phyloP scores from a whole-genome alignment of 202 grass and related monocot genomes.

The Schoenoplectus tabernaemontani region DNA sequence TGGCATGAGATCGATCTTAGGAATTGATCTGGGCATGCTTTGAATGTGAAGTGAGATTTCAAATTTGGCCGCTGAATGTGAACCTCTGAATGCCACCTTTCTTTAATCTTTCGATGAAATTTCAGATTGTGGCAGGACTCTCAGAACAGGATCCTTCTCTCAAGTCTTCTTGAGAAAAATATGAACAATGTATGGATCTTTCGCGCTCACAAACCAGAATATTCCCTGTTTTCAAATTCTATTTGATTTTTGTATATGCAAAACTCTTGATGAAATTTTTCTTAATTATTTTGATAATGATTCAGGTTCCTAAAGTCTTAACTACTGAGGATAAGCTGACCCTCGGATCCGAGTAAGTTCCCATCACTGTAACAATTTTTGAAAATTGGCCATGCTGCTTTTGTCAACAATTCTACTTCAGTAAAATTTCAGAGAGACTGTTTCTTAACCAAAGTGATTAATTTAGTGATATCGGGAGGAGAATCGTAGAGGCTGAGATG shows the following conservation, averaged over 20 bases:
- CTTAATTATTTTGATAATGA: background rate
- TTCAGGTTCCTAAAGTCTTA: conserved; percentile 59
- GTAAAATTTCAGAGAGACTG: background rate
- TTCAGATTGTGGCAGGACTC: conserved; percentile 85
- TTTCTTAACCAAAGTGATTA: background rate
- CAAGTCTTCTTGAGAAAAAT: conserved; percentile 67
- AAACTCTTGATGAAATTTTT: no score
- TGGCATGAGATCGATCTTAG: background rate
- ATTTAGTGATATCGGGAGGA: conserved; percentile 58
- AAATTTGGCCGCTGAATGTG: background rate
- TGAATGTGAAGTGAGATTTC: background rate
- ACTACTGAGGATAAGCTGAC: conserved; percentile 82
- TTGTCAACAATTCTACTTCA: background rate
- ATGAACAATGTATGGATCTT: conserved; percentile 55
- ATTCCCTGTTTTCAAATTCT: background rate
- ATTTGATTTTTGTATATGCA: no score
- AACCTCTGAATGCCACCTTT: no score
- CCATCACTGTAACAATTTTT: background rate
- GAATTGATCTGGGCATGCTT: background rate
- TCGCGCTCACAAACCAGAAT: background rate
- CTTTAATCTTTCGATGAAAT: background rate
- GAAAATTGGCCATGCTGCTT: background rate
- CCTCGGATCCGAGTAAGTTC: conserved; percentile 72
- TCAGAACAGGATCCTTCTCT: conserved; percentile 61
- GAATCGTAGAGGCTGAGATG: conserved; percentile 79